Evolutionary conservation across 805 yeast species (phyloP).

Genomic region (Candida parachauliodes): DNA sequence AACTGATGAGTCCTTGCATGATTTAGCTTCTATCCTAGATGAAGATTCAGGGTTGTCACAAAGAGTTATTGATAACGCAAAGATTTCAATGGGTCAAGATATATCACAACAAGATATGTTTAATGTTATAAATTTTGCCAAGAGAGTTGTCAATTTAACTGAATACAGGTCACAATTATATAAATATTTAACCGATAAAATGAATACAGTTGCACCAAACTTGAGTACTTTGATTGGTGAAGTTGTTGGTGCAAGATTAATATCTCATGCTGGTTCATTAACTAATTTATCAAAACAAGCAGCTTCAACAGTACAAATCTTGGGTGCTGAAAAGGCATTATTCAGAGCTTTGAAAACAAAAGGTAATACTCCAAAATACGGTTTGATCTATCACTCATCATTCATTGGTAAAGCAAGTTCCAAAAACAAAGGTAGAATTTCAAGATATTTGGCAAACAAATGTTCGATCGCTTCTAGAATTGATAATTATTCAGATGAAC

Average conservation of each 20-base stretch:
- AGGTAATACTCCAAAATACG: slow-evolving; percentile 96
- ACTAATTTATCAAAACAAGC: slow-evolving; percentile 97
- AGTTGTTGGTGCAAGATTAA: slow-evolving; percentile 97
- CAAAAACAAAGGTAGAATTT: slow-evolving; percentile 98
- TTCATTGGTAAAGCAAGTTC: slow-evolving; percentile 91
- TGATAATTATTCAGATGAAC: slow-evolving; percentile 94
- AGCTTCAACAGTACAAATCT: slow-evolving; percentile 96
- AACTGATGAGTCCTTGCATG: slow-evolving; percentile 91
- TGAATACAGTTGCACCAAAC: slow-evolving; percentile 98
- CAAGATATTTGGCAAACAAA: slow-evolving; percentile 97
- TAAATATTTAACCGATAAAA: slow-evolving; percentile 87
- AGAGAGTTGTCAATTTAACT: slow-evolving; percentile 85
- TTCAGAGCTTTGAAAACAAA: slow-evolving; percentile 95
- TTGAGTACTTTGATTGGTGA: slow-evolving; percentile 96
- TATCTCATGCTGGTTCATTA: slow-evolving; percentile 97
- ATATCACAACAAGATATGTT: slow-evolving; percentile 92
- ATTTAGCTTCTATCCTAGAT: slow-evolving; percentile 81
- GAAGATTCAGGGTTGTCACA: slow-evolving; percentile 91
- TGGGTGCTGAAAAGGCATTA: slow-evolving; percentile 96
- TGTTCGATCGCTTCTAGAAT: slow-evolving; percentile 99
- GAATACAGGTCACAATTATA: slow-evolving; percentile 85
- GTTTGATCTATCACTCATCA: slow-evolving; percentile 91
- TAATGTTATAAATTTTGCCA: slow-evolving; percentile 86
- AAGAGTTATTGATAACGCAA: slow-evolving; percentile 88
- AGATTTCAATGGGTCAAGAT: slow-evolving; percentile 99